Evolutionary conservation across 805 yeast genomes (phyloP).

Genomic region (Metschnikowia hibisci): DNA sequence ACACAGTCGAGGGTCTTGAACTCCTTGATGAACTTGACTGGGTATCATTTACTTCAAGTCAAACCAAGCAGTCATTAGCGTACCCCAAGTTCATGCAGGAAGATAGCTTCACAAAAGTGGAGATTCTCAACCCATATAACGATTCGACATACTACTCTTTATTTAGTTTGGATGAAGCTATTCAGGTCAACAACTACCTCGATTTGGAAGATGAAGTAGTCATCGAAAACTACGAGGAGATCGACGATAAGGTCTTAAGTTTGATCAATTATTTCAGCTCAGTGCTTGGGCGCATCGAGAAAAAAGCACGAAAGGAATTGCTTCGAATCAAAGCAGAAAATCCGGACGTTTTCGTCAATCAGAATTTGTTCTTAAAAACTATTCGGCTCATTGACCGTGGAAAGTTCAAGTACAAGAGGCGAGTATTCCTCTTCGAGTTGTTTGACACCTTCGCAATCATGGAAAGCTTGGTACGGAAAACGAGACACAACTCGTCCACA

Average conservation of each 20-base stretch:
- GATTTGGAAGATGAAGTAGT: constrained; percentile 16
- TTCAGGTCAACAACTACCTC: constrained; percentile 6
- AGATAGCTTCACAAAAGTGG: constrained; percentile 13
- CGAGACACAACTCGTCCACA: constrained; percentile 26
- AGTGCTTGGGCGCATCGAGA: constrained; percentile 38
- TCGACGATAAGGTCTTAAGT: constrained; percentile 24
- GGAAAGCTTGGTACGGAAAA: constrained; percentile 48
- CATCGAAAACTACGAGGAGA: constrained; percentile 14
- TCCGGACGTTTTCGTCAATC: constrained; percentile 52
- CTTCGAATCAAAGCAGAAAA: constrained; percentile 47
- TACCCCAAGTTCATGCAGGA: constrained; percentile 16
- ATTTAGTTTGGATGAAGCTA: constrained; percentile 11
- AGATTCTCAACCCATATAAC: constrained; percentile 14
- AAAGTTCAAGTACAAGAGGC: constrained; percentile 57
- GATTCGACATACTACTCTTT: constrained; percentile 14
- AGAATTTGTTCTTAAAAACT: constrained; percentile 51
- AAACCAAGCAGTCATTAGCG: constrained; percentile 8
- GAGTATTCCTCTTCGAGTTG: constrained; percentile 64
- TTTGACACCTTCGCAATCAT: constrained; percentile 47
- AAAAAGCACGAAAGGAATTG: constrained; percentile 56
- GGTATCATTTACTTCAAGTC: constrained; percentile 27
- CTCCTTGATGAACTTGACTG: constrained; percentile 79
- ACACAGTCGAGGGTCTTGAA: constrained; percentile 76
- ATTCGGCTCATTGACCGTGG: constrained; percentile 50
- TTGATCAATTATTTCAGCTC: constrained; percentile 51